These are phyloP conservation scores for Yamadazyma laniorum DNA, from an alignment of 805 yeast species.

Conservation along the genomic window DNA sequence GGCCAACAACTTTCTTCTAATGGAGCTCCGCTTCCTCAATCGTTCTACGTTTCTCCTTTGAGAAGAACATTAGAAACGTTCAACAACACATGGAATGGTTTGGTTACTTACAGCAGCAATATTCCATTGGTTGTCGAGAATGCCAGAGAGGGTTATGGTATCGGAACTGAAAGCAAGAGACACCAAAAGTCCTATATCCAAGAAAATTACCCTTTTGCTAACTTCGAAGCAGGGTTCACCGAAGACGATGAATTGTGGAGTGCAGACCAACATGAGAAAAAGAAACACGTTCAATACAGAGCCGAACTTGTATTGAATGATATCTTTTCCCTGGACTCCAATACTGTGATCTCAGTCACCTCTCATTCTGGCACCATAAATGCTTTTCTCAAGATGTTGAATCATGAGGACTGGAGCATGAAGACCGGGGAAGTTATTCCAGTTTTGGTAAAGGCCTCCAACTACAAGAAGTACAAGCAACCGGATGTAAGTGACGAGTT, in stretches of 20 bases:
- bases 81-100: slow-evolving; percentile 22
- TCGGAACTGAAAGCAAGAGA: slow-evolving; percentile 29
- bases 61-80: slow-evolving; percentile 32
- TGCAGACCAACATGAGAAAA: slow-evolving; percentile 21
- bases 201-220: slow-evolving; percentile 18
- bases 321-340: slow-evolving; percentile 22
- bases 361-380: slow-evolving; percentile 29
- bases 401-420: slow-evolving; percentile 24
- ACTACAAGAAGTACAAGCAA: slow-evolving; percentile 6
- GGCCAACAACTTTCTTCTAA: slow-evolving; percentile 12
- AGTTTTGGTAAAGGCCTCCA: slow-evolving; percentile 20
- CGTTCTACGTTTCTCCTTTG: slow-evolving; percentile 30
- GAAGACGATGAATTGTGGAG: slow-evolving; percentile 27
- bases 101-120: slow-evolving; percentile 17
- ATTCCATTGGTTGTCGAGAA: slow-evolving; percentile 25
- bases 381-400: slow-evolving; percentile 23
- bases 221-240: slow-evolving; percentile 25
- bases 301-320: slow-evolving; percentile 27
- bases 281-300: slow-evolving; percentile 25
- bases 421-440: slow-evolving; percentile 30
- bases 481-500: slow-evolving; percentile 15
- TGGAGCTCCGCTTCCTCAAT: slow-evolving; percentile 23
- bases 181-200: slow-evolving; percentile 23
- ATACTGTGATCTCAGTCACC: slow-evolving; percentile 24
- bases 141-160: slow-evolving; percentile 34